Conservation (phyloP, 768 basidiomycete species). For the Strobilomyces confusus region DNA sequence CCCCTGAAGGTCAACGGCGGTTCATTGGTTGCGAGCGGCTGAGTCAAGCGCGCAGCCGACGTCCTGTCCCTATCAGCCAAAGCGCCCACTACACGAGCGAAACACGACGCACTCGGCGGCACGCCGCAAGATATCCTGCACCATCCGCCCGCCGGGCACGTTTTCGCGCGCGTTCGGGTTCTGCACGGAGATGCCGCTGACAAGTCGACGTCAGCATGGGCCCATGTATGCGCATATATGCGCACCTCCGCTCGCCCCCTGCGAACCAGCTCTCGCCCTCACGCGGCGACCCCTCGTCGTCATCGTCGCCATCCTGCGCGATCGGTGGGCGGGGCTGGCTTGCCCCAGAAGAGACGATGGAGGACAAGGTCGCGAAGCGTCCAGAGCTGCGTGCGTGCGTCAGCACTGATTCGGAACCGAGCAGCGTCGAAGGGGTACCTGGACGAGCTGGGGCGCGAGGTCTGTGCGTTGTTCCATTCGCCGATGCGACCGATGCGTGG, state of each 20-base stretch:
- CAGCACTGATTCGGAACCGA: not conserved
- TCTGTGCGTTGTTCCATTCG: conserved; percentile 34
- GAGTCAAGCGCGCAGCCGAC: conserved; percentile 16
- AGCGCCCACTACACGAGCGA: not conserved
- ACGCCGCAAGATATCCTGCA: conserved; percentile 69
- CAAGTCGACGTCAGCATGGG: not conserved
- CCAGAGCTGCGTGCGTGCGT: conserved; percentile 17
- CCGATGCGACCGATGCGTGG: conserved; percentile 53
- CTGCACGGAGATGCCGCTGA: conserved; percentile 83
- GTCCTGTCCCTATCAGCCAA: conserved; percentile 5
- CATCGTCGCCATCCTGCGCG: conserved; percentile 36
- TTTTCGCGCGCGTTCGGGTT: conserved; percentile 59
- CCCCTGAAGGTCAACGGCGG: conserved; percentile 51
- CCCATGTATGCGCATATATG: not conserved
- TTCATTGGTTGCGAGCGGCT: conserved; percentile 13
- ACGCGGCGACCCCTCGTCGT: conserved; percentile 36
- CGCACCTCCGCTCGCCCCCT: conserved; percentile 90
- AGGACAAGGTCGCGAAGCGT: conserved; percentile 36
- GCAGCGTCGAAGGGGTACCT: conserved; percentile 6
- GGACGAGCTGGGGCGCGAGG: conserved; percentile 20
- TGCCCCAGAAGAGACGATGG: conserved; percentile 23
- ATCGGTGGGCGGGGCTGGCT: conserved; percentile 15
- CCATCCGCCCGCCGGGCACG: conserved; percentile 55
- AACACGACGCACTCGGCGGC: conserved; percentile 64
- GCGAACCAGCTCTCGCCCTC: conserved; percentile 77